Evolutionary conservation across 257 asterid genomes (phyloP), one percentile per base, ranked within the genome.

Genomic region (Primulina eburnea): DNA sequence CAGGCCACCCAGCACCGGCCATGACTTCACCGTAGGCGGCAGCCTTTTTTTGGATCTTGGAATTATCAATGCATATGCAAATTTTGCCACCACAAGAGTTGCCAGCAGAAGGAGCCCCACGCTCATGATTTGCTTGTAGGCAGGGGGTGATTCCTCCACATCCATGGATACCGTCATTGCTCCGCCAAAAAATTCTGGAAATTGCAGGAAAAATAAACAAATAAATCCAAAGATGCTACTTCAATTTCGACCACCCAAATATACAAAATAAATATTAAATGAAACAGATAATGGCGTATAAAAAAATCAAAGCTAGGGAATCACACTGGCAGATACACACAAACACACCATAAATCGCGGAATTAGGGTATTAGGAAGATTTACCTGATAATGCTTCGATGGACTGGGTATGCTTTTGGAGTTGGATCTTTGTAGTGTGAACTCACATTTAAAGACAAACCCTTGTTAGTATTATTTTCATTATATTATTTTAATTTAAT

Each of bases 1-100:
- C 71, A 92, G 68, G 24, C 98, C 98, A 5, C 98, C 98, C 18
- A 92, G 16, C 14, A 90, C 57, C n/a, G 96, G 96, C 82, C 78
- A 82, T 11, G 88, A 77, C 20, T 69, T 72, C 74, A 92, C 87
- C 28, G 65, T 47, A 7, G 98, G 98, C 18, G 98, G 97, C 47
- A 87, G 65, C 37, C 92, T 85, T 68, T 82, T 85, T 0, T 58
- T 80, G 80, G 98, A 88, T 88, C 92, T 85, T 76, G 97, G 91
- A 76, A 81, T 79, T 67, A 92, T 77, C 53, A 92, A 64, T 9
- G 77, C 76, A 2, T 94, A 83, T 21, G 88, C 75, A 71, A 90
- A 80, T 35, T 85, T 88, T 16, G 92, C 96, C 68, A 75, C 92
- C 78, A 83, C 76, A 0, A 92, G 66, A 57, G 98, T 92, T 67